Evolutionary conservation across 805 yeast species (phyloP).

Genomic region (Saturnispora gosingensis): DNA sequence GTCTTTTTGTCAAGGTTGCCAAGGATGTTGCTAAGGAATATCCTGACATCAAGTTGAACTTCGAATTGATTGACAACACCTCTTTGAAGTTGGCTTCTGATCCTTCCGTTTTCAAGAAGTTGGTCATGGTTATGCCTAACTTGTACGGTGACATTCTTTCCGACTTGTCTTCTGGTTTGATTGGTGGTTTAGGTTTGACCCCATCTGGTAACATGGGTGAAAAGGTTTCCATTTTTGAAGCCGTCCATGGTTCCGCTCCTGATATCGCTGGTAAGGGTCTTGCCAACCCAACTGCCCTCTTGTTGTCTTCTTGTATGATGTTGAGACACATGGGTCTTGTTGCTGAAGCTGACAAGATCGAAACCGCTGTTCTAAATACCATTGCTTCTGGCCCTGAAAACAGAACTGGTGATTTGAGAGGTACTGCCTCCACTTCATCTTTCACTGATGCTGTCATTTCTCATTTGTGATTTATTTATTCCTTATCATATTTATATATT

Average conservation of each 20-base stretch:
- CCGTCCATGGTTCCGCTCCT: conserved; percentile 99
- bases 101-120: conserved; percentile 78
- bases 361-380: conserved; percentile 76
- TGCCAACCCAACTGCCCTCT: conserved; percentile 97
- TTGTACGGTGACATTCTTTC: conserved; percentile 98
- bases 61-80: conserved; percentile 92
- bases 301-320: conserved; percentile 97
- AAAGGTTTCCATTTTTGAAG: conserved; percentile 96
- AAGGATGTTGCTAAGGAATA: conserved; percentile 82
- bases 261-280: conserved; percentile 98
- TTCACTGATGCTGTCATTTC: conserved; percentile 88
- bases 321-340: conserved; percentile 94
- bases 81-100: conserved; percentile 83
- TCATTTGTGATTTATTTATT: conserved; percentile 40
- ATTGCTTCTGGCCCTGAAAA: conserved; percentile 93
- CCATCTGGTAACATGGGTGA: conserved; percentile 99
- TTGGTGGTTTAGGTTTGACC: conserved; percentile 97
- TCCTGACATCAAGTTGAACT: conserved; percentile 78
- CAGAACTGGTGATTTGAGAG: conserved; percentile 95
- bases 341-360: conserved; percentile 74
- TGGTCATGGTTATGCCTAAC: conserved; percentile 97
- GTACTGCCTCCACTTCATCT: conserved; percentile 78
- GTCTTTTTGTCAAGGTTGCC: conserved; percentile 89
- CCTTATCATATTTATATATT: neutral
- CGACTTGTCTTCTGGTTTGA: conserved; percentile 93